Base-by-base conservation (phyloP, 352 stramenopile species). In the Globisporangium alternatum region DNA sequence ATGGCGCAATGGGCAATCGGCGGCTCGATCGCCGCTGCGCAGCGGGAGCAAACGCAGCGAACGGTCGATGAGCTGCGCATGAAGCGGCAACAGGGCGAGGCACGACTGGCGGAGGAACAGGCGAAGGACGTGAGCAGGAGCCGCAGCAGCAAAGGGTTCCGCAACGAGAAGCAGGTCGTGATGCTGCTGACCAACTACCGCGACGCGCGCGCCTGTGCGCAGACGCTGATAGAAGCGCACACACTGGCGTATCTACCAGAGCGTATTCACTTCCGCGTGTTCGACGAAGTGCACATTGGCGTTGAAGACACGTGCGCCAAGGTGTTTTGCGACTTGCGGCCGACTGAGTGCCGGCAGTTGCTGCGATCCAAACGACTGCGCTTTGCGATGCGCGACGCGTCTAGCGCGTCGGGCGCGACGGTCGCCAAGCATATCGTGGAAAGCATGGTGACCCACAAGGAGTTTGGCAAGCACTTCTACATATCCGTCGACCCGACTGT, bases 161-260 rank as follows among this genome's bases (percentile, higher is more conserved):
- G 68, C 25, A 58, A 92, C 58, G 75, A 90, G 22, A 90, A 91
- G 60, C 60, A 86, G 67, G 85, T 91, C 56, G 83, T 89, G 60
- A 49, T 96, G 60, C 66, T 96, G 52, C 68, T 96, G 25, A 86
- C 80, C 4, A 88, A 89, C 65, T 80, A 74, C 43, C 74, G 80
- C 66, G 77, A 96, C 61, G 70, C 75, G 5, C 68, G 80, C 6
- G 63, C 65, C 15, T 96, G 87, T 51, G 82, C 81, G 22, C 70
- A 72, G n/a, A 74, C 74, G 25, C 65, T 96, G 47, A 41, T 78
- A 8, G 70, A 84, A 17, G 82, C 82, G 2, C 68, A 60, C 22
- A 49, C 74, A 19, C 62, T 65, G 31, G 79, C 84, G 31, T 83
- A 79, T 30, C 61, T 74, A 6, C 64, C 75, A 0, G 37, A 67